Conservation (phyloP, 306 rosid genomes). For the Pyrus pyrifolia region DNA sequence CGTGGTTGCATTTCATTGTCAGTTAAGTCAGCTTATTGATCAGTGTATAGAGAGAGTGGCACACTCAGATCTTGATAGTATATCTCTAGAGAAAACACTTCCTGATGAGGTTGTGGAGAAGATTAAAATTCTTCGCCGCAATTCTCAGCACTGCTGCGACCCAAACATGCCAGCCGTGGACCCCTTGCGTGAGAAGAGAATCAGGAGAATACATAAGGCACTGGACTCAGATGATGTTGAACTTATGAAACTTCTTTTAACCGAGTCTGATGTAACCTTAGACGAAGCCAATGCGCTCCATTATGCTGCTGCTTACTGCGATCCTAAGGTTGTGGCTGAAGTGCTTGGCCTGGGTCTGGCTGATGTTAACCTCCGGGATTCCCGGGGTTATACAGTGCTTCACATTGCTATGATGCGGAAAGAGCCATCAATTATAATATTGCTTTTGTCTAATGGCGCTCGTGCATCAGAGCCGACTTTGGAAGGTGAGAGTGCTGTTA, state of each 20-base stretch:
- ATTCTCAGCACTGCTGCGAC: conserved; percentile 14
- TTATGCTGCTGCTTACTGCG: conserved; percentile 46
- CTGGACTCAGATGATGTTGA: conserved; percentile 42
- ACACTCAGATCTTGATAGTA: conserved; percentile 30
- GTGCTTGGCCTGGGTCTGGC: conserved; percentile 33
- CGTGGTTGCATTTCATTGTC: conserved; percentile 31
- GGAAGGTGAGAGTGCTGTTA: conserved; percentile 39
- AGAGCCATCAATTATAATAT: conserved; percentile 34
- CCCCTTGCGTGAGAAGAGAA: conserved; percentile 34
- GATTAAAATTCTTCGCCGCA: conserved; percentile 22
- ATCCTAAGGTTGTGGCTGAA: conserved; percentile 36
- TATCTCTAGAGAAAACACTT: conserved; percentile 39
- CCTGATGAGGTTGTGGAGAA: conserved; percentile 31
- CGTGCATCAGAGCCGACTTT: conserved; percentile 28
- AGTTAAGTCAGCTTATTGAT: conserved; percentile 30
- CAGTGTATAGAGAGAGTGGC: conserved; percentile 36
- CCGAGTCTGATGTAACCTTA: conserved; percentile 34
- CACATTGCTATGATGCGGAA: conserved; percentile 45
- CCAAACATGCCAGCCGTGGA: neutral
- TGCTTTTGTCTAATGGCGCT: conserved; percentile 40
- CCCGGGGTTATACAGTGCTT: conserved; percentile 40
- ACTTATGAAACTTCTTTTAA: conserved; percentile 37
- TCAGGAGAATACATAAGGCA: conserved; percentile 33
- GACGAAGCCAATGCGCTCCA: conserved; percentile 44
- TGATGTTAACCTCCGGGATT: conserved; percentile 37